phyloP scores from a whole-genome alignment of 2,329 filamentous ascomycete species.

The Neurospora sp. region DNA sequence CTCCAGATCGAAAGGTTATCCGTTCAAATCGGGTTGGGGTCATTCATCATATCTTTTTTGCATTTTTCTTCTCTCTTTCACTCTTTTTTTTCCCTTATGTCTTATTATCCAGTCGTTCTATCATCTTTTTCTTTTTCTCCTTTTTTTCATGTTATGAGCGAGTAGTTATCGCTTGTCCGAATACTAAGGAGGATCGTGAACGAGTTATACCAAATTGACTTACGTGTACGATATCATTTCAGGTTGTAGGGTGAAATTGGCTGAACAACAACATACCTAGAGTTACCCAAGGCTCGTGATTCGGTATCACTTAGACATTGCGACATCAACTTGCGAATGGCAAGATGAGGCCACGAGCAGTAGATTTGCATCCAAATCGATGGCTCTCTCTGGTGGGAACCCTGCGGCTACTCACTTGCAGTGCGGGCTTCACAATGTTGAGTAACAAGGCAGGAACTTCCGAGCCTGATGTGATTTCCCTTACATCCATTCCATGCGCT shows the following conservation, averaged over 20 bases:
- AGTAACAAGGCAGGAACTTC: neutral
- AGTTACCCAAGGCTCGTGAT: neutral
- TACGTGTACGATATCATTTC: neutral
- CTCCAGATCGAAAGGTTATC: neutral
- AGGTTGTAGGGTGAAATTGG: neutral
- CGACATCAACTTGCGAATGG: neutral
- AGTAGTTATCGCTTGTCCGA: neutral
- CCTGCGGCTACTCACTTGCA: neutral
- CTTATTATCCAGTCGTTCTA: neutral
- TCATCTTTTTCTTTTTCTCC: neutral
- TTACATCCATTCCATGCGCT: neutral
- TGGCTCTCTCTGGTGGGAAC: neutral
- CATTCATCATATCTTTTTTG: neutral
- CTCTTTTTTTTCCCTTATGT: neutral
- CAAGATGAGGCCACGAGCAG: neutral
- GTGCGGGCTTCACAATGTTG: neutral
- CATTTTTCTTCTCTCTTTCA: too few species aligned
- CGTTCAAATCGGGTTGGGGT: neutral
- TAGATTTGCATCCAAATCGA: neutral
- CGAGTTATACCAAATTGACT: neutral
- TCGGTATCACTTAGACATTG: neutral
- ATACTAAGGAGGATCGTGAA: neutral
- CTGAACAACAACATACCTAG: neutral
- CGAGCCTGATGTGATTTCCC: neutral
- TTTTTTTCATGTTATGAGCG: neutral